Evolutionary conservation across 2,329 filamentous ascomycete genomes (phyloP).

Genomic region (Ceratocystis ficicola): DNA sequence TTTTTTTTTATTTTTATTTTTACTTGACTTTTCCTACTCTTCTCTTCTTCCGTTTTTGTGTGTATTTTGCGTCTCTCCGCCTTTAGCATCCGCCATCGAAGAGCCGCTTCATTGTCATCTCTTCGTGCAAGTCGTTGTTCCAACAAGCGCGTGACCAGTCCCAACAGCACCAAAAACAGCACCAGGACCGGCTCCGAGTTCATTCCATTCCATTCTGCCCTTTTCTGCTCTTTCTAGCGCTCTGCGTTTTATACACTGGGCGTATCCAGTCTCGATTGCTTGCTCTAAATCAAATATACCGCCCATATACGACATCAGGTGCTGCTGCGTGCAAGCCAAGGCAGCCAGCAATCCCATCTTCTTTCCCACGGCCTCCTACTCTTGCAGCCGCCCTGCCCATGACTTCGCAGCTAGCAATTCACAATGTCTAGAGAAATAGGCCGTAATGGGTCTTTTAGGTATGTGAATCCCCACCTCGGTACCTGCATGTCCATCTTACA

Average conservation of each 20-base stretch:
- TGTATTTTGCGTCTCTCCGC: background rate
- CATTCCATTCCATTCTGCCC: slow-evolving; percentile 2
- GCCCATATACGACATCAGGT: background rate
- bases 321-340: background rate
- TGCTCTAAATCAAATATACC: too few species aligned
- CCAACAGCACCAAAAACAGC: background rate
- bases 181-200: slow-evolving; percentile 10
- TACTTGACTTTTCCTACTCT: background rate
- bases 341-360: background rate
- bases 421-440: slow-evolving; percentile 17
- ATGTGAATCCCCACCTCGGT: background rate
- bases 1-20: slow-evolving; percentile 13
- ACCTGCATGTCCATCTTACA: background rate
- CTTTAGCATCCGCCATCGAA: background rate
- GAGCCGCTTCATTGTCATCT: background rate
- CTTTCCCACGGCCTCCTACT: background rate
- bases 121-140: background rate
- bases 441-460: slow-evolving; percentile 14
- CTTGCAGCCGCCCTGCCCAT: background rate
- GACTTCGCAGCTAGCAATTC: background rate
- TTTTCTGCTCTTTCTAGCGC: background rate
- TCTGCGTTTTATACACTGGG: background rate
- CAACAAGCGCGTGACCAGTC: background rate
- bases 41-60: too few species aligned
- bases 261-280: too few species aligned